Base-by-base conservation (phyloP, 768 basidiomycete genomes). In the Russula emetica region DNA sequence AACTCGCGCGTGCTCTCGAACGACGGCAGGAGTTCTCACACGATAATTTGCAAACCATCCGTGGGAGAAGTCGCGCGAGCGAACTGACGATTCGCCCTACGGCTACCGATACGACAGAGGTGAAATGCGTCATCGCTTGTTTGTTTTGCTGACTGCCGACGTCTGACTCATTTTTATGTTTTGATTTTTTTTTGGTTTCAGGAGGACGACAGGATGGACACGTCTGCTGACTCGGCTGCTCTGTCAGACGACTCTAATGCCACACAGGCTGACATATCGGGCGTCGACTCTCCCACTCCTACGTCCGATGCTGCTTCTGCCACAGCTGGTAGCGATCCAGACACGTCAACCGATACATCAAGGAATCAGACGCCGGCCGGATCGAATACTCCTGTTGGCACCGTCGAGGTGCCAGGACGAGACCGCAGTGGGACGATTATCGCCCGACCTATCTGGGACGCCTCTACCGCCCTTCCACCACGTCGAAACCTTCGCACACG, bases 381-480 rank as follows among this genome's bases (percentile, higher is more conserved):
- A 7, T 81, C 81, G 1, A 80, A 80, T 47, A 86, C 86, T 0
- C 85, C 86, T 13, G 85, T 83, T 0, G 80, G 82, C 0, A 74
- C 82, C n/a, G 84, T 85, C 47, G 72, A 85, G n/a, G 78, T 85
- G n/a, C 72, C 82, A 6, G 77, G 76, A 49, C 78, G 90, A 30
- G 88, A 90, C 67, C 83, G 89, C 51, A 88, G 87, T 66, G 88
- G 88, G 11, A 92, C 89, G 2, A 79, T 91, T 65, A 83, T 90
- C 61, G 88, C 81, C 18, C 83, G 86, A 18, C 80, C 84, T 0
- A 71, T 80, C 28, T 87, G 86, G 85, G 85, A 87, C 67, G 18
- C 44, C 24, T 10, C 55, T 5, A 61, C 77, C 74, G 26, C 69
- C 66, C 64, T 58, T 30, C 28, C 68, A 51, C 36, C 59, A 42